Evolutionary conservation across 371 early-diverging fungal species (phyloP).

Genomic region (Rhizopus arrhizus): DNA sequence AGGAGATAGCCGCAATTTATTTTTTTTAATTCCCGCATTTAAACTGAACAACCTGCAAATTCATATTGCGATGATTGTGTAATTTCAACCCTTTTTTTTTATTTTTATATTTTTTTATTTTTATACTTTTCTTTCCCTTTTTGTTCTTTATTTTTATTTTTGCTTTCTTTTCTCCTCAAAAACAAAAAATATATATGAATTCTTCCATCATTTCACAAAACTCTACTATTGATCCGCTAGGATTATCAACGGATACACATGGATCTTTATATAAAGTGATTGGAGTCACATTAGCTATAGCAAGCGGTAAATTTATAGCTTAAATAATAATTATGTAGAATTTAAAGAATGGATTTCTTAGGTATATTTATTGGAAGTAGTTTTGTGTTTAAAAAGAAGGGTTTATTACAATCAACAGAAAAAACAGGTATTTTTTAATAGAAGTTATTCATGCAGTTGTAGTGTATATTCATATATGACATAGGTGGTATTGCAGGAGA

Average conservation of each 20-base stretch:
- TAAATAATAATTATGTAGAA: not conserved
- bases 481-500: constrained; percentile 70
- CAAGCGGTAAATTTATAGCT: constrained; percentile 50
- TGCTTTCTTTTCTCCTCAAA: not conserved
- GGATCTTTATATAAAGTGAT: constrained; percentile 70
- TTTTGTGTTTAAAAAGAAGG: constrained; percentile 94
- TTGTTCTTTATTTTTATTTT: not conserved
- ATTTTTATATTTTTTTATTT: not conserved
- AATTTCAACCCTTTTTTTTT: constrained; percentile 1
- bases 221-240: constrained; percentile 8
- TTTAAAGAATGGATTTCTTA: constrained; percentile 19
- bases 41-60: too few relatives aligned
- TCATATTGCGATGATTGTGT: too few relatives aligned
- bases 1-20: too few relatives aligned
- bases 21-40: too few relatives aligned
- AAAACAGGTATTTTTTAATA: constrained; percentile 49
- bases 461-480: not conserved
- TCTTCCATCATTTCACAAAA: constrained; percentile 8
- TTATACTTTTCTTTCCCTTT: not conserved
- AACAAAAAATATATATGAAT: constrained; percentile 3
- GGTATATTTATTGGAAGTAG: constrained; percentile 87
- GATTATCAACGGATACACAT: constrained; percentile 18
- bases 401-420: constrained; percentile 73
- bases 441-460: not conserved
- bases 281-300: constrained; percentile 85